Evolutionary conservation across 305 asterid species (phyloP), one percentile per base, ranked within the genome.

Genomic region (Solanum hybrid): DNA sequence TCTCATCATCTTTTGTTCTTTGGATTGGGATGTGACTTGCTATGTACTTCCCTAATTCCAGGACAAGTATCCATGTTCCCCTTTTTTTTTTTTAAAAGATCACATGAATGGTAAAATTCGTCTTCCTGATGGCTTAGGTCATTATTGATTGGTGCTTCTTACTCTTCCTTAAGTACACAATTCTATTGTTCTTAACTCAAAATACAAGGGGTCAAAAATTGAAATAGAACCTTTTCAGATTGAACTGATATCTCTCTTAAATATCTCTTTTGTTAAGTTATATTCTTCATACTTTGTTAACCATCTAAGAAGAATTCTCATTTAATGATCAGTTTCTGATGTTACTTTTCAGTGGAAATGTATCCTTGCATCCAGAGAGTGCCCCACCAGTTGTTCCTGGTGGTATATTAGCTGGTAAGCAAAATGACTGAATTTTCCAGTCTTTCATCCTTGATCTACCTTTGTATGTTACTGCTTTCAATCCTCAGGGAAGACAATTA

Each of bases 381-480:
- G 82, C 90, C 87, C 78, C 90, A 37, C 89, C 95, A 36, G 94
- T 93, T 93, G 96, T 97, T 91, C 91, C 93, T 92, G 99, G 99
- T 64, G 99, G 99, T 89, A 96, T 97, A 92, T 99, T 97, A 90
- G 98, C 99, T 91, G 99, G 99, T 97, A 94, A 87, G 97, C 87
- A 86, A 87, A 74, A 89, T 79, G 36, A 14, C 75, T 11, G 79
- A 73, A 40, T 74, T 40, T 75, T 5, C 73, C 35, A 26, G 24
- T 81, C 67, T 24, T 84, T 51, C 88, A 57, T 20, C 76, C 22
- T 51, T 84, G 88, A 51, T 84, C 76, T 61, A 84, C 75, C 42
- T 51, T 31, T n/a, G 14, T 51, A 57, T 51, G 42, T 31, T 51
- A 29, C 31, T 84, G 42, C 75, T 51, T 84, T 51, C 40, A 46